Percentiles rank a stretch among this genome's conserved stretches.
Evolutionary conservation across 805 yeast species (phyloP).

Genomic region (Schizosaccharomyces octosporus): DNA sequence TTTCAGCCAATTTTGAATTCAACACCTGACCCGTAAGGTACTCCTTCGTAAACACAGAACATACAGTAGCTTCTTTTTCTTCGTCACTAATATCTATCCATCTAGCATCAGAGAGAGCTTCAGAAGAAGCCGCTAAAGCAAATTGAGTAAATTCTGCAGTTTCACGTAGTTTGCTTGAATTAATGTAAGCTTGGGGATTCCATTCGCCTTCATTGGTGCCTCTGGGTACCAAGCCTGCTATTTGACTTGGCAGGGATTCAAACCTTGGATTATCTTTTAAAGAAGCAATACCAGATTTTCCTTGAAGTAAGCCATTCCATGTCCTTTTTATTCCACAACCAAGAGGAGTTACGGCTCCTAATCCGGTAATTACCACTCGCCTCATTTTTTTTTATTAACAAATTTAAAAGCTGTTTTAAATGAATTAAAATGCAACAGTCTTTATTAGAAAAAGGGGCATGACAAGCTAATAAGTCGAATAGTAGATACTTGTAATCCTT

Average conservation of each 20-base stretch:
- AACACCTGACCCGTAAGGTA: too few relatives aligned
- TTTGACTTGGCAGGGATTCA: conserved; percentile 38
- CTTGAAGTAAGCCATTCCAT: conserved; percentile 15
- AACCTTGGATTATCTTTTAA: conserved; percentile 20
- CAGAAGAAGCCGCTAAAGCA: conserved; percentile 49
- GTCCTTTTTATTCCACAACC: conserved; percentile 29
- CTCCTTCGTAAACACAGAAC: not conserved
- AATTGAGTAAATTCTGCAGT: conserved; percentile 53
- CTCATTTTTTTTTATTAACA: not conserved
- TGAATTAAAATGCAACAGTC: too few relatives aligned
- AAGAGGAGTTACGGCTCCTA: conserved; percentile 67
- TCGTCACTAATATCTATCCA: conserved; percentile 20
- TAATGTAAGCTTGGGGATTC: conserved; percentile 27
- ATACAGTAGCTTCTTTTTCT: conserved; percentile 9
- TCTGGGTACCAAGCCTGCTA: conserved; percentile 48
- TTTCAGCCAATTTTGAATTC: too few relatives aligned
- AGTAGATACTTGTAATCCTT: too few relatives aligned
- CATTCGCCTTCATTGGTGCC: conserved; percentile 23
- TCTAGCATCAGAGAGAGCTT: conserved; percentile 50
- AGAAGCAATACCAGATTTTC: conserved; percentile 16
- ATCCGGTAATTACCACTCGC: conserved; percentile 77
- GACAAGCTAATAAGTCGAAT: too few relatives aligned
- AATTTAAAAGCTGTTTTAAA: too few relatives aligned
- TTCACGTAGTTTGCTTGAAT: conserved; percentile 27
- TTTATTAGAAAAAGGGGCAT: too few relatives aligned